Evolutionary conservation across 2,329 filamentous ascomycete species (phyloP), one percentile per base, ranked within the genome.

Genomic region (Monosporascus ibericus): DNA sequence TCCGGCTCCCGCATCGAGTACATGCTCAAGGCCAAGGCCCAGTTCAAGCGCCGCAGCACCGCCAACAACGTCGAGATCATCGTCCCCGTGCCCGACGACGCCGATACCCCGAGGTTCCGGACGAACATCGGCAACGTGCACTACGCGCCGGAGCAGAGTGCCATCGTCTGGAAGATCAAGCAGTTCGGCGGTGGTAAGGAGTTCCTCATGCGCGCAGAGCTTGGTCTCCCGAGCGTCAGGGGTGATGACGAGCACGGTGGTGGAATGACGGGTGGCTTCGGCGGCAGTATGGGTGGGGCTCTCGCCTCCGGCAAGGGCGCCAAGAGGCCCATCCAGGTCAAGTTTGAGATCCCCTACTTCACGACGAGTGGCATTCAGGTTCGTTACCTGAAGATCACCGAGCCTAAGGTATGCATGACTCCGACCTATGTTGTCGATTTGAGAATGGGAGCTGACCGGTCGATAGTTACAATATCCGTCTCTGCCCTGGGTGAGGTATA

Each of bases 301-400:
- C 42, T 94, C 27, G 85, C 81, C n/a, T 80, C 84, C 20, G 86
- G 84, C 53, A 97, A 97, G 75, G 89, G 89, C 20, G 82, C 83
- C 52, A 99, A 97, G 80, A 79, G 94, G 62, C 94, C 94, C 1
- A 99, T 99, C 65, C 92, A 92, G 71, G 94, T 99, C 75, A 99
- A 99, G 76, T 99, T 99, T 70, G 94, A 99, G 77, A 99, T 99
- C 67, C 94, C 94, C n/a, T 99, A 99, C 74, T 99, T 99, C 70
- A 99, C 94, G n/a, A 99, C 95, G 3, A 95, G 89, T 74, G 94
- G 94, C 59, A 99, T 99, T 62, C 95, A 99, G 72, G 94, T 99
- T 65, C 84, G 94, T 65, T 99, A 99, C 71, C 74, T 99, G 70
- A 99, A 99, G 81, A 99, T 99, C 66, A 97, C 95, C 58, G 94